Conservation (phyloP, 2,329 filamentous ascomycete species). For the Coniochaeta prunicola region DNA sequence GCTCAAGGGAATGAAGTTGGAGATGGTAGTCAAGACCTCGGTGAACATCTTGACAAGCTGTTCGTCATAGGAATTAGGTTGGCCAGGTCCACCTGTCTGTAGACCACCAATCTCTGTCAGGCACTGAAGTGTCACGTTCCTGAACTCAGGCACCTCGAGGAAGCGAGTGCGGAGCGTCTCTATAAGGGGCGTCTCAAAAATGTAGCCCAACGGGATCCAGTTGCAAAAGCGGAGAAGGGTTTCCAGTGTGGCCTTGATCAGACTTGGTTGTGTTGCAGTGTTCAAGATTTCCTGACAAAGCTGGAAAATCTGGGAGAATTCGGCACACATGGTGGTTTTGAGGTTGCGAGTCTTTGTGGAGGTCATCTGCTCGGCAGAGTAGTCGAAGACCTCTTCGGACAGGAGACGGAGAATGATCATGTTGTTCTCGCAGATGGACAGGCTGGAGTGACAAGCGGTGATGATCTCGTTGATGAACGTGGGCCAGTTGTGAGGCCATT, state of each 20-base stretch:
- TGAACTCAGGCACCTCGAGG: slow-evolving; percentile 87
- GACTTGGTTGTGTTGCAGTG: slow-evolving; percentile 73
- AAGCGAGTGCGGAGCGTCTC: slow-evolving; percentile 90
- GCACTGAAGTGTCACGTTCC: slow-evolving; percentile 93
- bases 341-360: slow-evolving; percentile 92
- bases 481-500: slow-evolving; percentile 99
- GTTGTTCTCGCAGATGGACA: slow-evolving; percentile 99
- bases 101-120: slow-evolving; percentile 94
- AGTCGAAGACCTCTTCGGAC: slow-evolving; percentile 98
- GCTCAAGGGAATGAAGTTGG: slow-evolving; percentile 84
- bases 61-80: slow-evolving; percentile 76
- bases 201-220: slow-evolving; percentile 98
- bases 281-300: slow-evolving; percentile 93
- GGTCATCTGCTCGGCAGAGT: slow-evolving; percentile 99
- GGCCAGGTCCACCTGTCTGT: slow-evolving; percentile 67
- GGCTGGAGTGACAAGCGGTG: slow-evolving; percentile 85
- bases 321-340: slow-evolving; percentile 97
- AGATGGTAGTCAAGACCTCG: slow-evolving; percentile 86
- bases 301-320: slow-evolving; percentile 98
- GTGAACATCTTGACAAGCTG: slow-evolving; percentile 98
- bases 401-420: slow-evolving; percentile 95
- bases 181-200: slow-evolving; percentile 96
- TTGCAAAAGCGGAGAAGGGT: slow-evolving; percentile 94
- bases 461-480: slow-evolving; percentile 99
- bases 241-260: slow-evolving; percentile 95